Base-by-base conservation (phyloP, 495 filamentous ascomycete species). In the Neurospora discreta region DNA sequence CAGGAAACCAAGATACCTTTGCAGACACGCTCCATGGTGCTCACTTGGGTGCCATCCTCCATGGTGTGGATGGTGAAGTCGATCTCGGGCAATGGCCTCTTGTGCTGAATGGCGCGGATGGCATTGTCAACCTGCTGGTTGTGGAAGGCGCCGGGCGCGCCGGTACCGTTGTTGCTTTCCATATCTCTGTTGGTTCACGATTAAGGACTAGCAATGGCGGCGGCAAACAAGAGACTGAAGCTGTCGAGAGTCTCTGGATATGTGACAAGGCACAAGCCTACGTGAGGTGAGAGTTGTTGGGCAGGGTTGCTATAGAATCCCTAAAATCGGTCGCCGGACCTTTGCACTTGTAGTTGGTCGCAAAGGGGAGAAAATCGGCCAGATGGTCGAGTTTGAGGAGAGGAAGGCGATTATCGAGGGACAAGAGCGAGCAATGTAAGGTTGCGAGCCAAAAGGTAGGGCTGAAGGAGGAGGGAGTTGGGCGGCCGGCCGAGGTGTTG, bases 61-160 rank as follows among this genome's bases (percentile, higher is more conserved):
- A 98, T 97, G 60, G 90, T 93, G 81, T 99, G 95, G 76, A 99
- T 88, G 68, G 93, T 94, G 80, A 98, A 98, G 83, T 99, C 95
- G 79, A 99, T 98, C 85, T 99, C 95, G 40, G 95, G 95, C 67
- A 94, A 88, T 68, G 94, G 93, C 82, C 90, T 93, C 89, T 98
- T 99, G 74, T 98, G 87, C 77, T 87, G 89, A 79, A 99, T 90
- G 69, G 95, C 95, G 77, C 91, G 92, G 72, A 90, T 87, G 71
- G 88, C 85, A 86, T 90, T 90, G 77, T 90, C 87, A 75, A 89
- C 85, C 79, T 89, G 86, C 69, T 79, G 76, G 71, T 75, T 82
- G 33, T 78, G 75, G 42, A 69, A 71, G 26, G 76, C 72, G 71
- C 70, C 73, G 67, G 79, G 70, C 71, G 76, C 71, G 73, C 73